These are phyloP conservation scores for Oryza punctata DNA, from an alignment of 176 grass and related monocot genomes.

Conservation along the genomic window DNA sequence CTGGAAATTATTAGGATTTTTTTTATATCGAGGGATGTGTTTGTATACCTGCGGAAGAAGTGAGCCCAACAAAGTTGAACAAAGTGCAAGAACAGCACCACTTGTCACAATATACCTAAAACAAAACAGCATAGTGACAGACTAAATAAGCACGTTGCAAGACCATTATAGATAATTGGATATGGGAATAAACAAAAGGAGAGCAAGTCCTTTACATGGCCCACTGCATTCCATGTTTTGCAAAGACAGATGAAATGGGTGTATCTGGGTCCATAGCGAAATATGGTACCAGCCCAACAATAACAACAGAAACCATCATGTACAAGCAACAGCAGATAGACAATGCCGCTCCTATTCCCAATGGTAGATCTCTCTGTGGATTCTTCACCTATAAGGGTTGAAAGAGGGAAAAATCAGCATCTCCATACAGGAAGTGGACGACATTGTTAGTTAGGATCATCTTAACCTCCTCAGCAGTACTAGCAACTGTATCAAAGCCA, in stretches of 20 bases:
- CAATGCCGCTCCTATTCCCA: constrained; percentile 78
- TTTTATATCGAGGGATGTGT: background rate
- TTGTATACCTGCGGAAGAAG: constrained; percentile 89
- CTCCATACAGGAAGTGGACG: background rate
- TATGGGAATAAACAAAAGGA: background rate
- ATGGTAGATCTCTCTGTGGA: constrained; percentile 86
- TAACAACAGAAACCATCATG: constrained; percentile 91
- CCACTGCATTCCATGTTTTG: constrained; percentile 84
- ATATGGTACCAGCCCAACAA: constrained; percentile 94
- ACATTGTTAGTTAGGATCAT: background rate
- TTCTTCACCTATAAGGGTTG: constrained; percentile 73
- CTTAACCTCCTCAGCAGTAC: constrained; percentile 92
- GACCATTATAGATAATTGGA: constrained; percentile 11
- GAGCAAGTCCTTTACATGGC: constrained; percentile 66
- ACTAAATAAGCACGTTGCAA: background rate
- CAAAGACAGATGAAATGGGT: constrained; percentile 94
- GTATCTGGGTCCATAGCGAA: constrained; percentile 95
- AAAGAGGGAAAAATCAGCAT: background rate
- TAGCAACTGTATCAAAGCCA: constrained; percentile 91
- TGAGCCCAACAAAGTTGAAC: constrained; percentile 94
- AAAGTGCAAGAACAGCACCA: constrained; percentile 94
- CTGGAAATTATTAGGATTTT: background rate
- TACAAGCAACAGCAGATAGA: constrained; percentile 85
- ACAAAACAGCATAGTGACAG: constrained; percentile 29
- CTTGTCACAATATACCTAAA: constrained; percentile 85